A percentile compares a stretch with the other conserved stretches of the same genome.
Conservation (phyloP, 1,139 yeast species). For the Neolecta irregularis region DNA sequence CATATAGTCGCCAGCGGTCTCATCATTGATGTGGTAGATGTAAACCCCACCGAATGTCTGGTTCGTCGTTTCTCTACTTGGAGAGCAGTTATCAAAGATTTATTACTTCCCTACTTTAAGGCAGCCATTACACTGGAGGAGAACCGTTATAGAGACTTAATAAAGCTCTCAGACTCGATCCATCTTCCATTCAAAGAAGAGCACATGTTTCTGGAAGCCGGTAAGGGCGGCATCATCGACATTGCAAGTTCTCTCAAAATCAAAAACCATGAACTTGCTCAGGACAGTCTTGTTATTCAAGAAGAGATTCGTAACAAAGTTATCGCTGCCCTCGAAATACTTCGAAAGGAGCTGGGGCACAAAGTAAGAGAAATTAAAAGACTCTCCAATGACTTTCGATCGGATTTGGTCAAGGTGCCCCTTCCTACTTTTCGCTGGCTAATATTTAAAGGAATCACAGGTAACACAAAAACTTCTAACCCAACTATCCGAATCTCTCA, state of each 20-base stretch:
- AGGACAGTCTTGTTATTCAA: constrained; percentile 6
- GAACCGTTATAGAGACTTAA: constrained; percentile 5
- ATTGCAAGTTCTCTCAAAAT: constrained; percentile 6
- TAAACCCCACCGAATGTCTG: constrained; percentile 72
- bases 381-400: constrained; percentile 68
- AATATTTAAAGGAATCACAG: no score
- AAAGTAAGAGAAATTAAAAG: constrained; percentile 79
- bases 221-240: constrained; percentile 7
- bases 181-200: constrained; percentile 6
- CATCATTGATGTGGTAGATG: no score
- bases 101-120: constrained; percentile 24
- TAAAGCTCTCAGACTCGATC: constrained; percentile 6
- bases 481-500: constrained; percentile 17
- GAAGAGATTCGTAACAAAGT: constrained; percentile 55
- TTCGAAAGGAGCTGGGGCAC: constrained; percentile 63
- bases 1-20: no score
- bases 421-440: no score
- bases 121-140: constrained; percentile 7
- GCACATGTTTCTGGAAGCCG: constrained; percentile 6
- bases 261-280: constrained; percentile 6
- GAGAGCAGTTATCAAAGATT: constrained; percentile 62
- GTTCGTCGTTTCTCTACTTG: constrained; percentile 76
- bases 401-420: constrained; percentile 53
- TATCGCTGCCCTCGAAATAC: constrained; percentile 72
- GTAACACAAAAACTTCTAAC: constrained; percentile 13